A percentile compares a stretch with the other conserved stretches of the same genome.
Evolutionary conservation across 768 basidiomycete genomes (phyloP).

Genomic region (Lactarius indigo): DNA sequence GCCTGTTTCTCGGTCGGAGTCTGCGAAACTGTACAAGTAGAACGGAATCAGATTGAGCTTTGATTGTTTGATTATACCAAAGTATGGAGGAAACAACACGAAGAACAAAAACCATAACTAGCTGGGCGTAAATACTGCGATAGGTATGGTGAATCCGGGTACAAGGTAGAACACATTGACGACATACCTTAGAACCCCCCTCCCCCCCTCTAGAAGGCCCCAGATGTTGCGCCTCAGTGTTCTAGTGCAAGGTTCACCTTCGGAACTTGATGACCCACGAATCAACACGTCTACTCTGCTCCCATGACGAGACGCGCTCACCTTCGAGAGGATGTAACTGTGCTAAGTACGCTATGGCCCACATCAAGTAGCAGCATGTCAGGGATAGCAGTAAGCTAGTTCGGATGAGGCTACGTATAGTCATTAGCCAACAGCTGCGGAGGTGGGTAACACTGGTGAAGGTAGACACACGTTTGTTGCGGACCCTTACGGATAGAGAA

Average conservation of each 20-base stretch:
- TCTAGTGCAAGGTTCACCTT: conserved; percentile 27
- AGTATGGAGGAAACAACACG: background rate
- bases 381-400: conserved; percentile 76
- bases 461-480: conserved; percentile 71
- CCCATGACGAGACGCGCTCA: conserved; percentile 35
- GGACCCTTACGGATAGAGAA: conserved; percentile 80
- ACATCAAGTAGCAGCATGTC: conserved; percentile 88
- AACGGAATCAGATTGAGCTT: background rate
- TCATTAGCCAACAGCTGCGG: background rate
- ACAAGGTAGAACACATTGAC: background rate
- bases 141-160: background rate
- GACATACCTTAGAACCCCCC: conserved; percentile 4
- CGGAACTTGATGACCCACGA: conserved; percentile 10
- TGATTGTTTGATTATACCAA: background rate
- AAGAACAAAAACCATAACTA: background rate
- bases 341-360: conserved; percentile 96
- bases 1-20: background rate
- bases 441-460: background rate
- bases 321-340: conserved; percentile 89
- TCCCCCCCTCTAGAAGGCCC: conserved; percentile 16
- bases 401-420: conserved; percentile 66
- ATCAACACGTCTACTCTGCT: background rate
- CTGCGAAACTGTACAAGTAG: background rate
- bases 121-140: background rate
- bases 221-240: conserved; percentile 5